Conservation (phyloP, 1,139 yeast species). For the Sugiyamaella neomexicana region DNA sequence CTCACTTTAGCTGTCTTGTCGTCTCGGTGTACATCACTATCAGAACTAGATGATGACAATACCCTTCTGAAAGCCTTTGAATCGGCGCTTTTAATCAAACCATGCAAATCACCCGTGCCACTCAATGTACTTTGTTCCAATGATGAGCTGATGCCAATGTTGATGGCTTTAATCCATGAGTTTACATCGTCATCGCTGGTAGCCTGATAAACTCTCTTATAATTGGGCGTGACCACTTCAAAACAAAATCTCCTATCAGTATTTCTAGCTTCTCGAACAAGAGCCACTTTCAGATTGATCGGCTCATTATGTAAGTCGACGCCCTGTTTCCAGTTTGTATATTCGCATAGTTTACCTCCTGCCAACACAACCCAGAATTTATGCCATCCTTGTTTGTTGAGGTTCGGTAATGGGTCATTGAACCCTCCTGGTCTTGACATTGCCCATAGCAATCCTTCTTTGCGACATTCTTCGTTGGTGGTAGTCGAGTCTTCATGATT, state of each 20-base stretch:
- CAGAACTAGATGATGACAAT: slow-evolving; percentile 5
- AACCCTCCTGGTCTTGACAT: slow-evolving; percentile 44
- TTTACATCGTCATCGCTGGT: slow-evolving; percentile 66
- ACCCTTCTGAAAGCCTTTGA: slow-evolving; percentile 10
- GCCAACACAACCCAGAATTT: slow-evolving; percentile 82
- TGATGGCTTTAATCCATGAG: slow-evolving; percentile 64
- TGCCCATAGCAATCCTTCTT: slow-evolving; percentile 64
- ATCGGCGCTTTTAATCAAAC: not conserved
- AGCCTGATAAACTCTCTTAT: slow-evolving; percentile 77
- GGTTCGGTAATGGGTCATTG: slow-evolving; percentile 56
- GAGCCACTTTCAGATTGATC: slow-evolving; percentile 70
- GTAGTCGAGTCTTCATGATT: slow-evolving; percentile 1
- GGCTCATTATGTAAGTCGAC: slow-evolving; percentile 63
- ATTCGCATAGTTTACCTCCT: slow-evolving; percentile 68
- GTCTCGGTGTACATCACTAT: not conserved
- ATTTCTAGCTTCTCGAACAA: slow-evolving; percentile 54
- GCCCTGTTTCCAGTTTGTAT: slow-evolving; percentile 80
- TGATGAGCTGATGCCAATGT: slow-evolving; percentile 42
- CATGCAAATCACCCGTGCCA: not conserved
- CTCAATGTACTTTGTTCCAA: slow-evolving; percentile 27
- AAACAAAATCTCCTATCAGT: slow-evolving; percentile 59
- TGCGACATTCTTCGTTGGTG: slow-evolving; percentile 25
- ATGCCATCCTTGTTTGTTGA: slow-evolving; percentile 78
- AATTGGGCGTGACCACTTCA: slow-evolving; percentile 71
- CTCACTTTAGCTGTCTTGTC: not conserved